phyloP scores from a whole-genome alignment of 305 asterid genomes.

The Ilex paraguariensis region DNA sequence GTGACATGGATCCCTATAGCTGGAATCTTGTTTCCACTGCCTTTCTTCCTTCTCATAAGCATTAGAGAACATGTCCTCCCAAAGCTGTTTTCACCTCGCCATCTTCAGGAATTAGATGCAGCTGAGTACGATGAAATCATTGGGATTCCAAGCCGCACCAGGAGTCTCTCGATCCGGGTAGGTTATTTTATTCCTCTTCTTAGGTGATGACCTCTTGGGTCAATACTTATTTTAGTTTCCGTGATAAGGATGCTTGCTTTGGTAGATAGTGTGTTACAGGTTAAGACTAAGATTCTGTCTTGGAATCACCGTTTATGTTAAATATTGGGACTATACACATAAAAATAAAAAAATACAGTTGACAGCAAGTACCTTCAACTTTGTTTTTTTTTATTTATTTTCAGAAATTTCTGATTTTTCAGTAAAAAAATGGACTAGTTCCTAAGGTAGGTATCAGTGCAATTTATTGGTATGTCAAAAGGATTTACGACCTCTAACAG shows the following conservation, averaged over 20 bases:
- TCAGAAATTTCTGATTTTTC: neutral
- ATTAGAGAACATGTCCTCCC: constrained; percentile 83
- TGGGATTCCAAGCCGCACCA: constrained; percentile 42
- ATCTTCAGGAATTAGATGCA: constrained; percentile 80
- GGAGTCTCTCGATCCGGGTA: constrained; percentile 46
- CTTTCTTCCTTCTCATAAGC: constrained; percentile 67
- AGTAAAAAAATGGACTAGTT: too few species aligned
- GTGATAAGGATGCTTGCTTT: too few species aligned
- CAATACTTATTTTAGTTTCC: too few species aligned
- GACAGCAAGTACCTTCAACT: too few species aligned
- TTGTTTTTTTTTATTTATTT: neutral
- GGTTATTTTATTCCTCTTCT: neutral
- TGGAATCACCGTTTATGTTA: too few species aligned
- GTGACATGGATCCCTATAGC: constrained; percentile 95
- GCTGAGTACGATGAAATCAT: constrained; percentile 81
- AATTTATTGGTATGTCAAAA: too few species aligned
- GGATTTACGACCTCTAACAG: too few species aligned
- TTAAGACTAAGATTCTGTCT: too few species aligned
- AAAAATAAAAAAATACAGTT: too few species aligned
- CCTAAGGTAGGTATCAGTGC: too few species aligned
- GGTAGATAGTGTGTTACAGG: too few species aligned
- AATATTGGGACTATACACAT: too few species aligned
- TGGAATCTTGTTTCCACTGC: constrained; percentile 84
- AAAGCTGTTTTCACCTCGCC: constrained; percentile 46
- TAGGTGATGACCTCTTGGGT: neutral